Percentiles rank a stretch among this genome's conserved stretches.
phyloP scores from a whole-genome alignment of 768 basidiomycete genomes.

The Suillus paluster region DNA sequence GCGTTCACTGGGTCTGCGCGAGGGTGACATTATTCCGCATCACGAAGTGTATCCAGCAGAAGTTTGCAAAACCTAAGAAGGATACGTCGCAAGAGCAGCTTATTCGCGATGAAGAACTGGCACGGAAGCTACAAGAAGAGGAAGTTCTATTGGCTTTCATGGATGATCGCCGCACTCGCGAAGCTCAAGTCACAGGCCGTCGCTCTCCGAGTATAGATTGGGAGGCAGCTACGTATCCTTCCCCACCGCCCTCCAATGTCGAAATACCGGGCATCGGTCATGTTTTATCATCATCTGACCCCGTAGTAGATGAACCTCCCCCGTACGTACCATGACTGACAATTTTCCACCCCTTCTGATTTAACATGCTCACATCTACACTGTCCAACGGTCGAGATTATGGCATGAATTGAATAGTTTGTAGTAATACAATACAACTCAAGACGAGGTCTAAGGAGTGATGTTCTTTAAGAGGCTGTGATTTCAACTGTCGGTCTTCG shows the following conservation, averaged over 20 bases:
- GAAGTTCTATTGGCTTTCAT: no score
- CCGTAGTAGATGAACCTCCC: conserved; percentile 22
- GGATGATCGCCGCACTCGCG: no score
- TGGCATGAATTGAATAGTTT: not conserved
- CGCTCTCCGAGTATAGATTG: not conserved
- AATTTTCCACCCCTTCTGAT: not conserved
- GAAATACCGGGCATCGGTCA: conserved; percentile 34
- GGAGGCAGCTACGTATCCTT: not conserved
- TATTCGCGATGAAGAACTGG: conserved; percentile 75
- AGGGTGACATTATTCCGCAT: conserved; percentile 98
- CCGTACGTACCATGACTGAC: conserved; percentile 23
- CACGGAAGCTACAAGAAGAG: conserved; percentile 75
- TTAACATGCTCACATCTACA: not conserved
- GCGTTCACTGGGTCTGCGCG: conserved; percentile 88
- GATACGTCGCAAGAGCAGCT: conserved; percentile 59
- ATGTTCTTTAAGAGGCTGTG: conserved; percentile 9
- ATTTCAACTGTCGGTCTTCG: conserved; percentile 12
- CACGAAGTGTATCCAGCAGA: conserved; percentile 79
- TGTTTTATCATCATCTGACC: conserved; percentile 16
- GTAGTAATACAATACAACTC: not conserved
- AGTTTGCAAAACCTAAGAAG: conserved; percentile 38
- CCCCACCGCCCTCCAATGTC: not conserved
- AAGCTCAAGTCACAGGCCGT: no score
- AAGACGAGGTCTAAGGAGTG: not conserved
- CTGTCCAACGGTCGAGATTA: not conserved